Percentiles rank a stretch among this genome's conserved stretches.
These are phyloP conservation scores for Cucurbita maxima DNA, from an alignment of 306 rosid species.

Conservation along the genomic window DNA sequence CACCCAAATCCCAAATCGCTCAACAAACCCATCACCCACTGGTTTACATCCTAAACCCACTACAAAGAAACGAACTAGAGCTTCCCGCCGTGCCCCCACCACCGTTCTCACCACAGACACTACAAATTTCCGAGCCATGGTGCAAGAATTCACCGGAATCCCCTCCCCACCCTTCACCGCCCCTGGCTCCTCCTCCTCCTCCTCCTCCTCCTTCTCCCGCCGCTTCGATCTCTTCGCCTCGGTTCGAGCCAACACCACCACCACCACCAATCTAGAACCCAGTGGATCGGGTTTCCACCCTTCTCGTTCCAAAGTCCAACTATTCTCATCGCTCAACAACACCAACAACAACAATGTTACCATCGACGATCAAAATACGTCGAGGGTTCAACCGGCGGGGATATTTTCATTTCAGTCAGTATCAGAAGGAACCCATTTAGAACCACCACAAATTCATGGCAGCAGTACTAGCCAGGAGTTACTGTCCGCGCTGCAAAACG, in stretches of 20 bases:
- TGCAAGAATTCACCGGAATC: constrained; percentile 89
- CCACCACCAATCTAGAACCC: background rate
- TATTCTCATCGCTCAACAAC: constrained; percentile 14
- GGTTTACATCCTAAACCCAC: constrained; percentile 12
- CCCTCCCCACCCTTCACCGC: constrained; percentile 80
- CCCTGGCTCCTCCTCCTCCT: background rate
- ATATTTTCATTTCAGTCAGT: background rate
- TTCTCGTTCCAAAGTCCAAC: constrained; percentile 40
- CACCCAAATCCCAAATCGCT: background rate
- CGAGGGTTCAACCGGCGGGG: background rate
- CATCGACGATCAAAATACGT: constrained; percentile 4
- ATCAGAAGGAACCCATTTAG: background rate
- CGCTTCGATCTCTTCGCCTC: constrained; percentile 53
- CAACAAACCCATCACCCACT: background rate
- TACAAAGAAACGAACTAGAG: constrained; percentile 75
- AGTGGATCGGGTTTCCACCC: constrained; percentile 25
- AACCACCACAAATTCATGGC: background rate
- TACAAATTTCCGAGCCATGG: constrained; percentile 88
- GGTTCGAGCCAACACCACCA: background rate
- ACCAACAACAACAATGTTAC: constrained; percentile 8
- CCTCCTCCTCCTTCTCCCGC: constrained; percentile 31
- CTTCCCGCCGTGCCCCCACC: constrained; percentile 81
- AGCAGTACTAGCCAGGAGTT: background rate
- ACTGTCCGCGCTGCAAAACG: background rate
- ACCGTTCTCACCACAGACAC: constrained; percentile 89